phyloP scores from a whole-genome alignment of 805 yeast genomes.

The Ogataea nakhonphanomensis region DNA sequence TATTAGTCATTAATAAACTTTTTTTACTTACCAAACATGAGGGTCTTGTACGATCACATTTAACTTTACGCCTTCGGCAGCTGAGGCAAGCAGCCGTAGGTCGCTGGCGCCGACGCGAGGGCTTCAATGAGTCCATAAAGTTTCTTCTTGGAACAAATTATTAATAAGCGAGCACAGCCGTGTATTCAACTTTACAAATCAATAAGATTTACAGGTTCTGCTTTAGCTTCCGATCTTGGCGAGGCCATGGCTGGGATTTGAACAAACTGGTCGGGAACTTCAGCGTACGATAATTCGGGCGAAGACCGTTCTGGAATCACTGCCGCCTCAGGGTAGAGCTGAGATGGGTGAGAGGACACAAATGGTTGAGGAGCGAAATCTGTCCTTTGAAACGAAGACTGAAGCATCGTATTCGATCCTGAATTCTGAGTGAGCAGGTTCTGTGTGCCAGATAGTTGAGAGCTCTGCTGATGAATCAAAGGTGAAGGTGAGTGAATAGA shows the following conservation, averaged over 20 bases:
- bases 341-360: constrained; percentile 14
- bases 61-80: constrained; percentile 43
- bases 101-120: constrained; percentile 31
- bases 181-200: constrained; percentile 15
- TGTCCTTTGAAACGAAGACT: constrained; percentile 13
- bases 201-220: constrained; percentile 21
- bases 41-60: constrained; percentile 43
- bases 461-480: neutral
- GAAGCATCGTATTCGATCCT: constrained; percentile 10
- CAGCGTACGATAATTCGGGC: neutral
- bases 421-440: neutral
- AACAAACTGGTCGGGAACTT: neutral
- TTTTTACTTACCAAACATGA: constrained; percentile 27
- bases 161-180: constrained; percentile 7
- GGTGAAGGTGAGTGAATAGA: neutral
- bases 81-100: constrained; percentile 41
- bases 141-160: neutral
- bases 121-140: neutral
- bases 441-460: neutral
- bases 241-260: neutral
- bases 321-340: constrained; percentile 14
- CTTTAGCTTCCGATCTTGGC: constrained; percentile 4
- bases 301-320: constrained; percentile 2
- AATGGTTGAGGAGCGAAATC: constrained; percentile 1
- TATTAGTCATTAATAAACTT: constrained; percentile 1